Evolutionary conservation across 441 rosid species (phyloP), one percentile per base, ranked within the genome.

Genomic region (Pelargonium fulgidum): DNA sequence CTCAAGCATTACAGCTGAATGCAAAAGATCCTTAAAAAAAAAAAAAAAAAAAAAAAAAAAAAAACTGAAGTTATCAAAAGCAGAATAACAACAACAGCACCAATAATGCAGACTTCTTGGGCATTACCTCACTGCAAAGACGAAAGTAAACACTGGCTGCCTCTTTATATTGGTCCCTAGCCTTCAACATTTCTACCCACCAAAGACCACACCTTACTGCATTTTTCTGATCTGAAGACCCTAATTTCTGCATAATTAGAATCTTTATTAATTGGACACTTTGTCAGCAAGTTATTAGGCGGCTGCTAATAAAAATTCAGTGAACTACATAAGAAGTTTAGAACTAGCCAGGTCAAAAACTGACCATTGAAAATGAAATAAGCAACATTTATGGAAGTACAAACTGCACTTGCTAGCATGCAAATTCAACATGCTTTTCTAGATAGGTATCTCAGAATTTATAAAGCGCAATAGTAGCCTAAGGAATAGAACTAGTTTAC

Each of bases 1-100:
- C 91, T 95, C 99, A 66, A 92, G 89, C 98, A 95, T 89, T 65
- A 95, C 96, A 74, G 99, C 99, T 16, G 96, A 86, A 84, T 90
- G 91, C 77, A 92, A 71, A 70, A 89, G 79, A 76, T 95, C 99
- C 99, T 95, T 5, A 36, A 36, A 65, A 70, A 70, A 74, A 72
- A 36, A 36, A 36, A 65, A 70, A 70, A 74, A 72, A 26, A 1
- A 26, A 26, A 26, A 1, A 26, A 79, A 36, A 36, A 36, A 65
- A 70, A 70, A 74, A 72, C 45, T 76, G 65, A 73, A 65, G 39
- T 36, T 50, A 69, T 82, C 66, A 77, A 76, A 19, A 39, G 67
- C 70, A 75, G 65, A 68, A 70, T 50, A 70, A 67, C 13, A 63
- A 52, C 6, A 62, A n/a, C 17, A 62, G 24, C 33, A 62, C 3